Base-by-base conservation (phyloP, 495 filamentous ascomycete species). In the Xylaria palmicola region DNA sequence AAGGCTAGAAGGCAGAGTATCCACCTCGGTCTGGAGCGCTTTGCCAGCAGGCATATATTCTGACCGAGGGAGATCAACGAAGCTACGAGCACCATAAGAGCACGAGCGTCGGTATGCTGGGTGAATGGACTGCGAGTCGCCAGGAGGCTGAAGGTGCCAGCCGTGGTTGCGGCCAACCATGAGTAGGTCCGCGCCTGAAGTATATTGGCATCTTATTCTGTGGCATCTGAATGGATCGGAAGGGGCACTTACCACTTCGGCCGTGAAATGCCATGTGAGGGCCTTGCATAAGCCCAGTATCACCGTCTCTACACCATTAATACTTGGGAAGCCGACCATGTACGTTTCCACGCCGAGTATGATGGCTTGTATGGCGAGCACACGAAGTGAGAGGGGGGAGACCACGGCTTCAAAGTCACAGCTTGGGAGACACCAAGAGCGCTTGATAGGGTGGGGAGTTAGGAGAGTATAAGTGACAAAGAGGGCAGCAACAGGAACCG, bases 241-340 rank as follows among this genome's bases (percentile, higher is more conserved):
- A n/a, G n/a, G n/a, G 32, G 7, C 22, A 65, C 67, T 22, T 62
- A 75, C 71, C 26, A 59, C 62, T 48, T 63, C 55, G 36, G 68
- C 60, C 0, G 60, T 57, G 32, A 68, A 72, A 55, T 64, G 69
- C 72, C 71, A 75, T 32, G 58, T 58, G 2, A 65, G 47, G 1
- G 71, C 71, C 9, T 71, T 75, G 7, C 34, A 13, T 8, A 62
- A 26, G 3, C 65, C 69, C 22, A 69, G 7, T 0, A 56, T 19
- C 37, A 58, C 20, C 2, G 54, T 59, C 10, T 40, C 56, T 50
- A 52, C 4, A 34, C 39, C n/a, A 13, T 36, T 44, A 9, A 47
- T 49, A 19, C 34, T 19, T 13, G 52, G 54, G 32, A 53, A 22
- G 9, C 59, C 63, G 29, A 55, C 30, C 3, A 41, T 2, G 40